Base-by-base conservation (phyloP, 2,329 filamentous ascomycete species). In the Torrubiella hemipterigena region DNA sequence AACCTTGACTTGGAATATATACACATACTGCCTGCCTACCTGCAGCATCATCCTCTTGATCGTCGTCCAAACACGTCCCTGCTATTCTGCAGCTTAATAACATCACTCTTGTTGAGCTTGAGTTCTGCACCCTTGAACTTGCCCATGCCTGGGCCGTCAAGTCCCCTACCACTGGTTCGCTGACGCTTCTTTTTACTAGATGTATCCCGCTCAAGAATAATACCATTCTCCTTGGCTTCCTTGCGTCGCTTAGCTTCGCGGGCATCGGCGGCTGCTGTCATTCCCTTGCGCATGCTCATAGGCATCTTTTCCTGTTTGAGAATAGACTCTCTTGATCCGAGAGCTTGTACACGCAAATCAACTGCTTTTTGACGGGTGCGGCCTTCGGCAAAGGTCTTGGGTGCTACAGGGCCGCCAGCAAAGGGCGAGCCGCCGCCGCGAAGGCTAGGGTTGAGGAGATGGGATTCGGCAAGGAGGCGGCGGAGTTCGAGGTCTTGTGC, bases 401-500 rank as follows among this genome's bases (percentile, higher is more conserved):
- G 50, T 27, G 50, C 48, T 24, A 57, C 50, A 27, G 59, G 45
- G 12, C 56, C 50, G 26, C 50, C 41, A 27, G 51, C 46, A 38
- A 52, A 49, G 37, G 54, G 48, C 13, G 68, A 64, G 27, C 69
- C 65, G 4, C 67, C 61, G 33, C 66, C 61, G 17, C 63, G 60
- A 11, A 67, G 63, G 1, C 70, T 61, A 11, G 53, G 47, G 10
- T 47, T 39, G 35, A 96, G 75, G 38, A 96, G 77, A 56, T 94
- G 86, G 0, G 87, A 95, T 65, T 98, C 91, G 43, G 79, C 71
- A 35, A 98, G 74, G 24, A 98, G 75, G 28, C 86, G 79, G 54
- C 95, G 89, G 11, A 98, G 75, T 23, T 84, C 87, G 32, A 94
- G 75, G 54, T 96, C 91, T 54, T 95, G 87, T 52, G 87, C 86